These are phyloP conservation scores for Chenopodium berlandieri DNA, from an alignment of 148 eudicot genomes.

Conservation along the genomic window DNA sequence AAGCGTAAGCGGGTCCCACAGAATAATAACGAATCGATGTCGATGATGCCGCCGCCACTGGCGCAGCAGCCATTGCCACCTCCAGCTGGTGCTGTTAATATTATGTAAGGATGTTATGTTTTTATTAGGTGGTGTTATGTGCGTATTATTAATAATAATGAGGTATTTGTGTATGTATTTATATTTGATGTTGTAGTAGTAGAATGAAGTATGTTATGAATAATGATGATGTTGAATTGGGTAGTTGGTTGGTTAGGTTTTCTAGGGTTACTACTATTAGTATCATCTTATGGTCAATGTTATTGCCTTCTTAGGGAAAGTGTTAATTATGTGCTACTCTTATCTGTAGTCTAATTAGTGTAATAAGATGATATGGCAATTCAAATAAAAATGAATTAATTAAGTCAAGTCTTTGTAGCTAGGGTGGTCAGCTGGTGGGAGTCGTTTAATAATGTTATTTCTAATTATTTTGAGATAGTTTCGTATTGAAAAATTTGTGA, in stretches of 20 bases:
- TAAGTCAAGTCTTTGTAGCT: no score
- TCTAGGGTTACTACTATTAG: background rate
- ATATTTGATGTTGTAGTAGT: background rate
- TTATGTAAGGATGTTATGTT: no score
- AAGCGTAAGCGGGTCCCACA: conserved; percentile 34
- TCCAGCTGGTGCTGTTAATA: conserved; percentile 1
- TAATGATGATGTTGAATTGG: background rate
- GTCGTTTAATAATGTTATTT: no score
- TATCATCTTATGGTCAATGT: background rate
- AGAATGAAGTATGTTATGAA: no score
- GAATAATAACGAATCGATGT: conserved; percentile 1
- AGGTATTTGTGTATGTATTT: background rate
- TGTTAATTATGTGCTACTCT: background rate
- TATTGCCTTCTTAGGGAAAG: background rate
- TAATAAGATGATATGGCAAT: background rate
- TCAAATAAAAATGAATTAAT: no score
- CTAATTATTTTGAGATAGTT: no score
- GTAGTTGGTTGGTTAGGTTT: background rate
- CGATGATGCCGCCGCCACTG: background rate
- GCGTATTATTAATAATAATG: background rate
- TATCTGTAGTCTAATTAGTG: background rate
- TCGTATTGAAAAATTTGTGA: no score
- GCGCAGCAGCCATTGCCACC: background rate
- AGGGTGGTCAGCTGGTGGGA: no score
- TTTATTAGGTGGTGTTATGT: no score